Evolutionary conservation across 305 asterid genomes (phyloP).

Genomic region (Andrographis paniculata): DNA sequence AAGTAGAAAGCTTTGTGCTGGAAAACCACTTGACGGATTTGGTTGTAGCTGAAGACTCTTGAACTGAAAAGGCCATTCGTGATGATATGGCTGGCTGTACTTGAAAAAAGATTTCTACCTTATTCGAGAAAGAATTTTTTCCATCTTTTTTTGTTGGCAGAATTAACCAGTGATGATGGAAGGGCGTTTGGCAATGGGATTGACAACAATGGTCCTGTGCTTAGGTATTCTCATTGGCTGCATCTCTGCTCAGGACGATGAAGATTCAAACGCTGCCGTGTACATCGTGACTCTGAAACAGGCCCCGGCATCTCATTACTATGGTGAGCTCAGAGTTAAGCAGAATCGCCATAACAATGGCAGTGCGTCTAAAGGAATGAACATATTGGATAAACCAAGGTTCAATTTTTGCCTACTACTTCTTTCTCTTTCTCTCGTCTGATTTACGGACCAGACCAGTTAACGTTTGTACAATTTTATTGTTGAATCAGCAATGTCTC

Average conservation of each 20-base stretch:
- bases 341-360: slow-evolving; percentile 25
- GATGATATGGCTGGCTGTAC: slow-evolving; percentile 25
- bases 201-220: no score
- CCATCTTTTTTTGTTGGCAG: no score
- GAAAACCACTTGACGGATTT: not conserved
- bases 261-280: slow-evolving; percentile 40
- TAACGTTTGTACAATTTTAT: not conserved
- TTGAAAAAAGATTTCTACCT: slow-evolving; percentile 23
- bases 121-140: slow-evolving; percentile 9
- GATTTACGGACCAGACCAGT: no score
- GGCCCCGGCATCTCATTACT: slow-evolving; percentile 47
- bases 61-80: slow-evolving; percentile 12
- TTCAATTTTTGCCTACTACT: slow-evolving; percentile 21
- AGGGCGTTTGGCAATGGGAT: no score
- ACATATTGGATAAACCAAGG: slow-evolving; percentile 49
- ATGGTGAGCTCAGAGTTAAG: slow-evolving; percentile 32
- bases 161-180: no score
- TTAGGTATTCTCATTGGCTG: slow-evolving; percentile 35
- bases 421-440: slow-evolving; percentile 5
- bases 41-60: slow-evolving; percentile 20
- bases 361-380: slow-evolving; percentile 33
- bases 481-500: slow-evolving; percentile 50
- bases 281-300: slow-evolving; percentile 80
- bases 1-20: slow-evolving; percentile 11
- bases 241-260: slow-evolving; percentile 31